Percentiles rank a stretch among this genome's conserved stretches.
Conservation (phyloP, 1,284 basidiomycete genomes). For the Ustilago xerochloae region DNA sequence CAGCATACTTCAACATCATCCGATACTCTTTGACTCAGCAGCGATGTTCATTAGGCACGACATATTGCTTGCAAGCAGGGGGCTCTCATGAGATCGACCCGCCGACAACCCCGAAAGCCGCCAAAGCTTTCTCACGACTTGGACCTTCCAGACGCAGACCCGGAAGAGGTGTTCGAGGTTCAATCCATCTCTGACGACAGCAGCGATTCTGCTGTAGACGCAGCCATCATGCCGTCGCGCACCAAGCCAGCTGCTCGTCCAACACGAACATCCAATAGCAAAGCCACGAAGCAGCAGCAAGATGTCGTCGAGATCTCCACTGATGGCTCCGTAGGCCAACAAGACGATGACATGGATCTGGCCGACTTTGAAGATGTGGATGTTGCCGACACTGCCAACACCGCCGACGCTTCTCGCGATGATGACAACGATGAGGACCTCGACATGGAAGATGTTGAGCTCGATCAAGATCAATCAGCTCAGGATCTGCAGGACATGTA, state of each 20-base stretch:
- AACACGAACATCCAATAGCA: not conserved
- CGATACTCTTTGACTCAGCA: too few species aligned
- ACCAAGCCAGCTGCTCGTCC: conserved; percentile 4
- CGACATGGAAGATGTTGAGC: conserved; percentile 59
- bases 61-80: too few species aligned
- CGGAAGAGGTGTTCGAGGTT: conserved; percentile 47
- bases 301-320: conserved; percentile 33
- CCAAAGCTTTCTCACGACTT: conserved; percentile 27
- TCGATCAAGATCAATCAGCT: conserved; percentile 30
- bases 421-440: conserved; percentile 33
- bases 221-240: conserved; percentile 19
- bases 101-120: conserved; percentile 23
- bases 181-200: conserved; percentile 37
- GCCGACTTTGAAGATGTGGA: conserved; percentile 56
- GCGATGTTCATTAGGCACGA: too few species aligned
- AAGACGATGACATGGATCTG: conserved; percentile 37
- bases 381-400: conserved; percentile 6
- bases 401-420: conserved; percentile 6
- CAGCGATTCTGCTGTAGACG: not conserved
- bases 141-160: conserved; percentile 27
- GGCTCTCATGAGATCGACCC: conserved; percentile 16
- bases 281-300: conserved; percentile 6
- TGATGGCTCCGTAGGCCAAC: conserved; percentile 23
- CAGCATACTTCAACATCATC: too few species aligned
- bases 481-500: conserved; percentile 48